Percentiles rank a stretch among this genome's conserved stretches.
Evolutionary conservation across 768 basidiomycete species (phyloP).

Genomic region (Lentinula edodes): DNA sequence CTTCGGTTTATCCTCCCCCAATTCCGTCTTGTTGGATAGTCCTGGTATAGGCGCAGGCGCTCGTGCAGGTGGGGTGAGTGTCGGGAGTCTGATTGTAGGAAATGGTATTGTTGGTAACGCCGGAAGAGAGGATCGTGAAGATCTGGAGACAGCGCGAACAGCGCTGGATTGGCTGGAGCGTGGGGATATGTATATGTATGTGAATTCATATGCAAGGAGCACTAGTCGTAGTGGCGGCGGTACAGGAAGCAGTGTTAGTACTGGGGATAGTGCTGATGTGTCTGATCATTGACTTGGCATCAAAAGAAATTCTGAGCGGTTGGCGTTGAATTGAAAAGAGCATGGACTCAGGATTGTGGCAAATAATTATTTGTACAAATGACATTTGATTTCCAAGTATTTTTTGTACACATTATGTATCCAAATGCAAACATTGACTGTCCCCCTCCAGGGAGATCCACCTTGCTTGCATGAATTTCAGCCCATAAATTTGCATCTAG

Average conservation of each 20-base stretch:
- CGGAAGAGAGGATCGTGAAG: conserved; percentile 57
- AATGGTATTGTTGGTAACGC: conserved; percentile 4
- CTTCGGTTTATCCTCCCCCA: not conserved
- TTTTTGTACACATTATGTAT: no score
- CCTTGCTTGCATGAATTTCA: no score
- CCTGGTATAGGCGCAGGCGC: conserved; percentile 5
- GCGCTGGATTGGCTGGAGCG: conserved; percentile 51
- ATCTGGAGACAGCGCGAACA: conserved; percentile 47
- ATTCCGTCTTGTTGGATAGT: not conserved
- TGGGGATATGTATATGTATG: conserved; percentile 6
- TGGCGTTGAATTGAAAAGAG: no score
- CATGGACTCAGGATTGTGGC: no score
- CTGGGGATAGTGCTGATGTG: not conserved
- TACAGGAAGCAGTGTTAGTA: not conserved
- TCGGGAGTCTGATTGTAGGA: conserved; percentile 1
- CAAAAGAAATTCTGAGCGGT: no score
- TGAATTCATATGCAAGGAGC: not conserved
- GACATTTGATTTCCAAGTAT: no score
- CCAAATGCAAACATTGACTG: no score
- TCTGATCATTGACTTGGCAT: not conserved
- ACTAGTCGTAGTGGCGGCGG: not conserved
- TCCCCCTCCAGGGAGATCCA: no score
- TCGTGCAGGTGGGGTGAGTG: conserved; percentile 22
- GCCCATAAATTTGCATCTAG: no score
- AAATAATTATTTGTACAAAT: no score